Evolutionary conservation across 768 basidiomycete genomes (phyloP).

Genomic region (Kondoa subrosea): DNA sequence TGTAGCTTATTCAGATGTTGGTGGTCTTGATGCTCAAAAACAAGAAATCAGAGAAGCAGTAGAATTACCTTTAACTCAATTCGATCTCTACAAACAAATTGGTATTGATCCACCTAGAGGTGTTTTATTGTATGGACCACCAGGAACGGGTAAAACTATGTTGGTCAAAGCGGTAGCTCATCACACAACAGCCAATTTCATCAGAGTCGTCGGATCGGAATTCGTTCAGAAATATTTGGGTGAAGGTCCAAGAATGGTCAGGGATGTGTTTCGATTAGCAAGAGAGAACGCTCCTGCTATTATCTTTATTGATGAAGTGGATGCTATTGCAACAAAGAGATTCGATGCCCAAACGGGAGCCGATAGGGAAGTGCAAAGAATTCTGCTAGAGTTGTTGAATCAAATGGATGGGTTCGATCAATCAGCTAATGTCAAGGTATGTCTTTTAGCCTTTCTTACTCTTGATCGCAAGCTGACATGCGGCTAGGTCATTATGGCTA

Average conservation of each 20-base stretch:
- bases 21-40: constrained; percentile 94
- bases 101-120: constrained; percentile 97
- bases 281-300: constrained; percentile 93
- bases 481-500: constrained; percentile 92
- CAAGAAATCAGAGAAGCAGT: constrained; percentile 98
- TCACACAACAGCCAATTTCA: constrained; percentile 92
- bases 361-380: constrained; percentile 96
- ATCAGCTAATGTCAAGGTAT: constrained; percentile 89
- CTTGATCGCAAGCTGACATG: background rate
- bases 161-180: constrained; percentile 98
- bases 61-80: constrained; percentile 83
- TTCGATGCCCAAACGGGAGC: constrained; percentile 99
- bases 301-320: constrained; percentile 89
- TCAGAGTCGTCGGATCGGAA: constrained; percentile 93
- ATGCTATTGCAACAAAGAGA: constrained; percentile 88
- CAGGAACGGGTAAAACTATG: constrained; percentile 98
- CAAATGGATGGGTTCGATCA: constrained; percentile 99
- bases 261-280: constrained; percentile 94
- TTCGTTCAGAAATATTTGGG: constrained; percentile 99
- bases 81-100: constrained; percentile 97
- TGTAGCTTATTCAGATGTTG: constrained; percentile 81
- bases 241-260: constrained; percentile 98
- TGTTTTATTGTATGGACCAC: constrained; percentile 89
- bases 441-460: background rate
- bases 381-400: constrained; percentile 84